These are phyloP conservation scores for Ogataea naganishii DNA, from an alignment of 805 yeast species.

Conservation along the genomic window DNA sequence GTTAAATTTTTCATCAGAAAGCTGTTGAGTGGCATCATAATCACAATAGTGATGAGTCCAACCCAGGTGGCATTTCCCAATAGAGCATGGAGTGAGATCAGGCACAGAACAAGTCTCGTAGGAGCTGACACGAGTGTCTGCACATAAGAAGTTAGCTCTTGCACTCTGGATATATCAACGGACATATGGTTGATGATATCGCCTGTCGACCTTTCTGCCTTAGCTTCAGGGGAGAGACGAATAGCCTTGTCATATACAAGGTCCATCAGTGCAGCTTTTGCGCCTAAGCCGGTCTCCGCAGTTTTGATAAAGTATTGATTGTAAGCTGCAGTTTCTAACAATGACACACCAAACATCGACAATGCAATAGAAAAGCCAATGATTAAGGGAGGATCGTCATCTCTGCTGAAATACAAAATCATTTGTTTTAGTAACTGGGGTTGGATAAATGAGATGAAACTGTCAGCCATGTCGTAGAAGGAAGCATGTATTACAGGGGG, in stretches of 20 bases:
- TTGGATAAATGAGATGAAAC: constrained; percentile 33
- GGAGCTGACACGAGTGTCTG: constrained; percentile 55
- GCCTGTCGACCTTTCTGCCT: constrained; percentile 56
- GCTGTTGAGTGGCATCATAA: constrained; percentile 54
- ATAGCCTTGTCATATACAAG: constrained; percentile 66
- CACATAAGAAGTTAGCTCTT: constrained; percentile 45
- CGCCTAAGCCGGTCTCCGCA: constrained; percentile 53
- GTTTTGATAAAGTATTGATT: constrained; percentile 62
- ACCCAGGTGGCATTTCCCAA: constrained; percentile 52
- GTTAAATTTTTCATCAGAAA: constrained; percentile 36
- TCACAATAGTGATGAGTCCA: constrained; percentile 42
- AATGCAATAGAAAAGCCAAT: constrained; percentile 57
- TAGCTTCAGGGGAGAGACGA: constrained; percentile 56
- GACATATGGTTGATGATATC: constrained; percentile 74
- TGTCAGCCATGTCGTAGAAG: constrained; percentile 28
- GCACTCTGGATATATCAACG: constrained; percentile 64
- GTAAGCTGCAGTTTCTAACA: constrained; percentile 50
- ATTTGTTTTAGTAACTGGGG: constrained; percentile 49
- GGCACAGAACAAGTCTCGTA: constrained; percentile 41
- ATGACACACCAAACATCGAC: constrained; percentile 53
- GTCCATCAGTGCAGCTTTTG: constrained; percentile 58
- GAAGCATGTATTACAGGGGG: constrained; percentile 25
- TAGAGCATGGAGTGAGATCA: constrained; percentile 44
- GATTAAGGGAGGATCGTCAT: constrained; percentile 34
- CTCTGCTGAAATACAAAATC: constrained; percentile 33